These are phyloP conservation scores for Excoecaria cochinchinensis DNA, from an alignment of 345 rosid species.

Conservation along the genomic window DNA sequence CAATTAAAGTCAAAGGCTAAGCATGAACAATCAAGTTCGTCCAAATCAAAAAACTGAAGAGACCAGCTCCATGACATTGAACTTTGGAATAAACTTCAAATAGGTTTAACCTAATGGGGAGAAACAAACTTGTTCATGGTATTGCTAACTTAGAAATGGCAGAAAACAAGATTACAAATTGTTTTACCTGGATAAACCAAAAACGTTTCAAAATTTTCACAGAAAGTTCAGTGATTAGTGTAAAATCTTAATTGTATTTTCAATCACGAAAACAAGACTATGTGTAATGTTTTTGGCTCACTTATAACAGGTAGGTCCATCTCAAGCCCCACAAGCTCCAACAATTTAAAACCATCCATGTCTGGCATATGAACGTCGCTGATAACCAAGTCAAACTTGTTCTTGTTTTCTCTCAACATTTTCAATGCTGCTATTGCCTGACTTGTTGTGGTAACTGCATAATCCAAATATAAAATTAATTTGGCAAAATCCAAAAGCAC, in stretches of 20 bases:
- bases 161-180: neutral
- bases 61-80: neutral
- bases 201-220: neutral
- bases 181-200: neutral
- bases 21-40: neutral
- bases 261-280: neutral
- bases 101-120: neutral
- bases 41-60: neutral
- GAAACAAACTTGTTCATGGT: neutral
- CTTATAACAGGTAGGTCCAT: slow-evolving; percentile 86
- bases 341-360: slow-evolving; percentile 83
- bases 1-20: neutral
- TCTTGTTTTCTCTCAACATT: slow-evolving; percentile 66
- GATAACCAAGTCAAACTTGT: slow-evolving; percentile 70
- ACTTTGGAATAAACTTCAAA: neutral
- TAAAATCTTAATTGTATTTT: neutral
- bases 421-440: slow-evolving; percentile 57
- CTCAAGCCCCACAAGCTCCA: slow-evolving; percentile 81
- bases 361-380: slow-evolving; percentile 85
- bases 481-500: slow-evolving; percentile 7
- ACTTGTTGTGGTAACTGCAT: slow-evolving; percentile 64
- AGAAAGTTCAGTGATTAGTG: neutral
- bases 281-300: slow-evolving; percentile 30
- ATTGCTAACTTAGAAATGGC: neutral
- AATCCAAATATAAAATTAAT: slow-evolving; percentile 19